Base-by-base conservation (phyloP, 1,139 yeast genomes). In the Scheffersomyces segobiensis region DNA sequence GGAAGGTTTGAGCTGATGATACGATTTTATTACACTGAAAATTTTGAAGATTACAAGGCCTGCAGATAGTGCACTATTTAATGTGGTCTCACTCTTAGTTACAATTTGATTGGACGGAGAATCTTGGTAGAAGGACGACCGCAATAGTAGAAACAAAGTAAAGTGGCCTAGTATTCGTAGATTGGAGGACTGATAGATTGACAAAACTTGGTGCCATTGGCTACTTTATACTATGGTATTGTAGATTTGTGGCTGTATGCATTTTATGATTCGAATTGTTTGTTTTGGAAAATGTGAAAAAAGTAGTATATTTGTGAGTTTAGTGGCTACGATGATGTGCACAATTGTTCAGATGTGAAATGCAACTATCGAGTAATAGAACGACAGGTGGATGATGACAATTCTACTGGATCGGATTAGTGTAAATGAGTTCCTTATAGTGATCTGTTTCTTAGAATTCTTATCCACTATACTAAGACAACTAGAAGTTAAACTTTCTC, bases 81-180 rank as follows among this genome's bases (percentile, higher is more conserved):
- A 12, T 32, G 42, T 32, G 42, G 42, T 60, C 54, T 56, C 59
- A 59, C 57, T 56, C 56, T 57, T 55, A 48, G 50, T 48, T 48
- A 48, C 58, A 59, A 55, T 61, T 56, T 64, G 69, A 66, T 66
- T 66, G 69, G 69, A 53, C 63, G 58, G 59, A 54, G 54, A 51
- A 55, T 49, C 42, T 22, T 53, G 60, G 59, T 54, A 49, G 21
- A 52, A 52, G 56, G 56, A 62, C 64, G 64, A 60, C 63, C 60
- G 5, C 42, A 32, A 17, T 32, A 32, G 42, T 32, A 32, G 42
- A 14, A 10, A 7, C 42, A 32, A 32, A n/a, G n/a, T n/a, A n/a
- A n/a, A n/a, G n/a, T n/a, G n/a, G n/a, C n/a, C n/a, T 32, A 32
- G 17, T 32, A 10, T 32, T 32, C 2, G 42, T 32, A 17, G 42